phyloP scores from a whole-genome alignment of 2,329 filamentous ascomycete genomes.

The Neopestalotiopsis sp. region DNA sequence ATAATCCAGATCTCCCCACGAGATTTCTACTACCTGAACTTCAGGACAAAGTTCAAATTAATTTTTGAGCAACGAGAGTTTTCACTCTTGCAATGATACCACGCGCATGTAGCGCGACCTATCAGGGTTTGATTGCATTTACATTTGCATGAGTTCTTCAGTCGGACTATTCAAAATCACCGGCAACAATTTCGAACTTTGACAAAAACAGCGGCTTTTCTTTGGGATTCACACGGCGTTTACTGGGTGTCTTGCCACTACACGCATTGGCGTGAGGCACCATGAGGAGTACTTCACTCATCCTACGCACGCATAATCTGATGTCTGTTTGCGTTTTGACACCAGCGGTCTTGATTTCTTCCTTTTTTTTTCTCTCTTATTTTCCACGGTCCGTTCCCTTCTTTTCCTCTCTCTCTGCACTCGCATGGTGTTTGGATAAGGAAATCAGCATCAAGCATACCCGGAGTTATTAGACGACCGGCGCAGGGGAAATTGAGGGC shows the following conservation, averaged over 20 bases:
- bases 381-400: not conserved
- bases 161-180: slow-evolving; percentile 6
- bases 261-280: not conserved
- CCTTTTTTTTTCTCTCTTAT: not conserved
- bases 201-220: not conserved
- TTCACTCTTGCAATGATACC: slow-evolving; percentile 20
- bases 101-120: slow-evolving; percentile 21
- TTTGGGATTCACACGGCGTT: not conserved
- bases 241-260: not conserved
- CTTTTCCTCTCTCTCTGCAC: not conserved
- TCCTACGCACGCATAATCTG: not conserved
- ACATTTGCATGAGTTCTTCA: not conserved
- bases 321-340: not conserved
- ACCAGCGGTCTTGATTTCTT: slow-evolving; percentile 18
- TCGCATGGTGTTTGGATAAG: not conserved
- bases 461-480: slow-evolving; percentile 17
- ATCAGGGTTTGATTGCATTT: slow-evolving; percentile 24
- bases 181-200: not conserved
- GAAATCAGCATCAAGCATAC: not conserved
- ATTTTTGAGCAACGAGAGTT: slow-evolving; percentile 1
- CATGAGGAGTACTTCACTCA: not conserved
- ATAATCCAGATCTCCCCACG: slow-evolving; percentile 18
- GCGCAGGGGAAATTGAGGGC: not conserved
- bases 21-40: not conserved
- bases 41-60: not conserved